Evolutionary conservation across 768 basidiomycete genomes (phyloP), one percentile per base, ranked within the genome.

Genomic region (Lactarius hatsudake): DNA sequence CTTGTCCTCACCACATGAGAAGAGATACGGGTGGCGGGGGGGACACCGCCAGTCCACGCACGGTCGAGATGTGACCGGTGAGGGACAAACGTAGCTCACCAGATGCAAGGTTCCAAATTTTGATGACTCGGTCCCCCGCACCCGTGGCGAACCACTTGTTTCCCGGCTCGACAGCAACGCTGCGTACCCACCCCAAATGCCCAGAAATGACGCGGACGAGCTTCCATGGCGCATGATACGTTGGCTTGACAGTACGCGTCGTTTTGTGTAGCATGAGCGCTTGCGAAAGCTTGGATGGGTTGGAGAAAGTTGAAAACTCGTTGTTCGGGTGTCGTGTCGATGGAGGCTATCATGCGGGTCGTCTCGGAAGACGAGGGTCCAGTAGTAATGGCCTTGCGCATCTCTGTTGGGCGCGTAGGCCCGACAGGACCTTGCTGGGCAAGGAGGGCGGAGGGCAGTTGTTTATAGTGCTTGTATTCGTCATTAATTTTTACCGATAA

Each of bases 61-160:
- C 96, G 2, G 97, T 98, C 26, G 92, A 94, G 51, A 99, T 99
- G 74, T 99, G 97, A 3, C 97, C 97, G 17, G 97, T 99, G 71
- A 99, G 79, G 26, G 92, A 94, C n/a, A 99, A 79, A 76, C 94
- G 97, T 73, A 98, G 81, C 78, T 98, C 96, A n/a, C 97, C 97
- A 2, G 89, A 91, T 10, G 97, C 97, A 72, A 99, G 75, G 76
- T 99, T 96, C 97, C 97, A 98, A 12, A 99, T 94, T 81, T 99
- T 98, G 75, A 99, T 91, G 40, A 99, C 96, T 28, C 97, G 86
- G 78, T 98, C 97, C 3, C 97, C 97, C 0, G 97, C 97, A 66
- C 97, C 97, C 0, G 95, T 95, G 1, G 93, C 97, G 71, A 99
- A 98, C 97, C 97, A 99, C 75, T 96, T 79, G 80, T 99, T 99